A percentile compares a stretch with the other conserved stretches of the same genome.
Conservation (phyloP, 2,329 filamentous ascomycete genomes). For the Trichoderma semiorbis region DNA sequence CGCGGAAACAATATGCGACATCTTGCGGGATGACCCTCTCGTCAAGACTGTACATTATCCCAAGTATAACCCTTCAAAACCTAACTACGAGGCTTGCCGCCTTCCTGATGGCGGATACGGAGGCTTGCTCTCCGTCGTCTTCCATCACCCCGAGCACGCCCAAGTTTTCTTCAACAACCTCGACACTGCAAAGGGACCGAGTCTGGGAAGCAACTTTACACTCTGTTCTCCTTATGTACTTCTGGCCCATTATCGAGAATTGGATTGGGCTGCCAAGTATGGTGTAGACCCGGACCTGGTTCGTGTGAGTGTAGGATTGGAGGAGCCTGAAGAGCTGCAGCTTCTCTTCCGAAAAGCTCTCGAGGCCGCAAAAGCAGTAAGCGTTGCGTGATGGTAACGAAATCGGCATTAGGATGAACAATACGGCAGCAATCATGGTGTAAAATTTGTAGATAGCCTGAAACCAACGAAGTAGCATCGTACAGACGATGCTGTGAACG, state of each 20-base stretch:
- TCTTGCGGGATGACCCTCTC: constrained; percentile 57
- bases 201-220: constrained; percentile 95
- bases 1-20: constrained; percentile 75
- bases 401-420: not conserved
- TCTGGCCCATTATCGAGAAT: constrained; percentile 83
- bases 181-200: constrained; percentile 88
- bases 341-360: constrained; percentile 67
- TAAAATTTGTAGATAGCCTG: not conserved
- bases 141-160: constrained; percentile 66
- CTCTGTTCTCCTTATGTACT: constrained; percentile 87
- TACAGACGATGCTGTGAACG: not conserved
- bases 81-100: constrained; percentile 75
- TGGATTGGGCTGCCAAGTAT: constrained; percentile 83
- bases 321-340: constrained; percentile 67
- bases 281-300: constrained; percentile 79
- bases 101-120: constrained; percentile 79
- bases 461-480: not conserved
- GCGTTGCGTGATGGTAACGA: not conserved
- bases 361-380: constrained; percentile 43
- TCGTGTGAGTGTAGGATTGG: constrained; percentile 84
- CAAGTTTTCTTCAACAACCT: constrained; percentile 81
- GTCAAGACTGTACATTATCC: constrained; percentile 87
- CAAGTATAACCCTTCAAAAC: constrained; percentile 66
- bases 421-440: not conserved
- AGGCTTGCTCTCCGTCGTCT: constrained; percentile 80